Conservation (phyloP, 306 rosid genomes). For the Vigna hirtella region DNA sequence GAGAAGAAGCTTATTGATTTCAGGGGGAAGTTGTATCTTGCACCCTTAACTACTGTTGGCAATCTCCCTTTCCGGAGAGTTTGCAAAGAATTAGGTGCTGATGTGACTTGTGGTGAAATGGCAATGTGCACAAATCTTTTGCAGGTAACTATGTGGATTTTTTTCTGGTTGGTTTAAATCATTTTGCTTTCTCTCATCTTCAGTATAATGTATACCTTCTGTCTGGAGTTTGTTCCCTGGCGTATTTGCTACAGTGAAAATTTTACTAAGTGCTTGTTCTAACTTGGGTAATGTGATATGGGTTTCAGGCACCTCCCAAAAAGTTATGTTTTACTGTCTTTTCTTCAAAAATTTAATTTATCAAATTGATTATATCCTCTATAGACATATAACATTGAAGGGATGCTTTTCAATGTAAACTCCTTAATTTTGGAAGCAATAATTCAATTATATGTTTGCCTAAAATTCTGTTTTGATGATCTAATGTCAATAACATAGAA, state of each 20-base stretch:
- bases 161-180: slow-evolving; percentile 34
- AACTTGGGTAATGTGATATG: not conserved
- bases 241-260: not conserved
- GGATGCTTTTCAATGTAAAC: slow-evolving; percentile 18
- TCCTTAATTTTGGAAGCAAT: slow-evolving; percentile 7
- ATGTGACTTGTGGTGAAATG: slow-evolving; percentile 97
- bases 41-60: slow-evolving; percentile 97
- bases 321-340: not conserved
- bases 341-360: slow-evolving; percentile 13
- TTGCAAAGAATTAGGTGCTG: slow-evolving; percentile 91
- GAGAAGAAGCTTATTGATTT: slow-evolving; percentile 92
- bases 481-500: slow-evolving; percentile 4
- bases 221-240: slow-evolving; percentile 22
- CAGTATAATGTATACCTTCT: slow-evolving; percentile 25
- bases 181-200: slow-evolving; percentile 25
- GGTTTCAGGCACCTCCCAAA: not conserved
- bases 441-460: slow-evolving; percentile 9
- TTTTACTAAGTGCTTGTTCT: slow-evolving; percentile 5
- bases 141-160: slow-evolving; percentile 64
- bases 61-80: slow-evolving; percentile 98
- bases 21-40: slow-evolving; percentile 88
- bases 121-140: slow-evolving; percentile 96
- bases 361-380: slow-evolving; percentile 10
- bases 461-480: slow-evolving; percentile 34
- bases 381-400: not conserved